Conservation (phyloP, 108 stramenopile genomes). For the Thalassiosira profunda region DNA sequence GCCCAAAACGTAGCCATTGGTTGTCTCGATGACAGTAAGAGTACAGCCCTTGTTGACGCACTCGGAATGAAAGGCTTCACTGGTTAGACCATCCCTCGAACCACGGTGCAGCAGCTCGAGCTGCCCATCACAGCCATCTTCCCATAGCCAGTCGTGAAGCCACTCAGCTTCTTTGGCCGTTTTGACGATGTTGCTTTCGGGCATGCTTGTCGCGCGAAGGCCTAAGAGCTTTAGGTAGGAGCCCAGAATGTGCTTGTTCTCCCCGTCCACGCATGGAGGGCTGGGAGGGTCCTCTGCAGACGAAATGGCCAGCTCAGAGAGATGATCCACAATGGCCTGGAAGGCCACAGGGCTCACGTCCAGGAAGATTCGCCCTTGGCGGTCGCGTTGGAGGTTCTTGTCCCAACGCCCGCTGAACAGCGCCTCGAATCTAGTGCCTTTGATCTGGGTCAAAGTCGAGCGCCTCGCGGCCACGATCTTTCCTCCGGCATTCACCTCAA, state of each 20-base stretch:
- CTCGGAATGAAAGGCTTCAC: constrained; percentile 15
- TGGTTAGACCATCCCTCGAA: constrained; percentile 13
- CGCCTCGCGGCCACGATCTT: constrained; percentile 6
- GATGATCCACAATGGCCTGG: constrained; percentile 9
- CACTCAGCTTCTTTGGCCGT: background rate
- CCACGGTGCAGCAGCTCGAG: constrained; percentile 20
- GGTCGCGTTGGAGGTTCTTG: constrained; percentile 13
- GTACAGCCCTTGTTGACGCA: constrained; percentile 19
- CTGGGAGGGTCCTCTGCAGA: background rate
- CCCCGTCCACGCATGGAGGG: constrained; percentile 23
- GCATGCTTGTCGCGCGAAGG: background rate
- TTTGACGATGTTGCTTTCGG: constrained; percentile 18
- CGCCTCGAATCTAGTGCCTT: constrained; percentile 19
- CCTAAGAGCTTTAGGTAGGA: constrained; percentile 29
- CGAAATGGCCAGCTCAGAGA: constrained; percentile 15
- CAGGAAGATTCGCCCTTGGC: constrained; percentile 19
- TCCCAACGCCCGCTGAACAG: constrained; percentile 35
- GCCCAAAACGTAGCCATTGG: constrained; percentile 10
- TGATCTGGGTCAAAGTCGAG: constrained; percentile 7
- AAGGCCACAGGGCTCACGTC: constrained; percentile 2
- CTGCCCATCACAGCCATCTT: constrained; percentile 13
- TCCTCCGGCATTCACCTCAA: constrained; percentile 13
- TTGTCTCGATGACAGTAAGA: constrained; percentile 11
- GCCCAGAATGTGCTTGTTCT: constrained; percentile 17
- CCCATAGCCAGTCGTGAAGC: constrained; percentile 18